A percentile compares a stretch with the other conserved stretches of the same genome.
These are phyloP conservation scores for Lasiodiplodia sp. DNA, from an alignment of 2,329 filamentous ascomycete genomes.

Conservation along the genomic window DNA sequence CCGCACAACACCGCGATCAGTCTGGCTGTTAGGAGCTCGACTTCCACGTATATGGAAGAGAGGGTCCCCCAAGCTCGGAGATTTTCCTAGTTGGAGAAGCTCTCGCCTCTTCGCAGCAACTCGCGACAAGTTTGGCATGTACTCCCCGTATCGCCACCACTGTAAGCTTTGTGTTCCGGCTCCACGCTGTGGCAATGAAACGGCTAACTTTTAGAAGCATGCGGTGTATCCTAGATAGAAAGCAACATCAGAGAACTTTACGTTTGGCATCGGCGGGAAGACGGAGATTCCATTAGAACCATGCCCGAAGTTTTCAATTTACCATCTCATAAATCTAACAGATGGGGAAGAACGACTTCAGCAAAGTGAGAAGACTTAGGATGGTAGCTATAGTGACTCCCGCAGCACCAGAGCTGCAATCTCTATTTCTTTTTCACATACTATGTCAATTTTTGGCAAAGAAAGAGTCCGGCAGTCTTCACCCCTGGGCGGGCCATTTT, in stretches of 20 bases:
- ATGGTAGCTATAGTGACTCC: not conserved
- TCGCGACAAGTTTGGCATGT: constrained; percentile 54
- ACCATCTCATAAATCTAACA: constrained; percentile 58
- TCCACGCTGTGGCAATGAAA: not conserved
- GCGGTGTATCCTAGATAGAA: constrained; percentile 59
- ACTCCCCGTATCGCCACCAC: constrained; percentile 47
- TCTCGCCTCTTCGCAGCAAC: constrained; percentile 54
- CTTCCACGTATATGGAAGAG: not conserved
- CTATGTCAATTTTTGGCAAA: not conserved
- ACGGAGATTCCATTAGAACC: constrained; percentile 48
- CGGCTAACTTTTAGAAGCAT: constrained; percentile 47
- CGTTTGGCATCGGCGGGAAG: constrained; percentile 51
- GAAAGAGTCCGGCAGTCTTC: not conserved
- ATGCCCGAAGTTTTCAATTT: constrained; percentile 56
- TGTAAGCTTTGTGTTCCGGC: not conserved
- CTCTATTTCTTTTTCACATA: not conserved
- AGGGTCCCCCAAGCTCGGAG: not conserved
- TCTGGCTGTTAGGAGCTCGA: not conserved
- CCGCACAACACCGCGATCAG: not conserved
- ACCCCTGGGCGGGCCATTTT: not conserved
- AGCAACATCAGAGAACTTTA: constrained; percentile 62
- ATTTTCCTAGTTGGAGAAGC: constrained; percentile 59
- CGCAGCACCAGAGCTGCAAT: not conserved
- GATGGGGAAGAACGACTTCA: constrained; percentile 35
- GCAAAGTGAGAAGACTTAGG: not conserved